Percentiles rank a stretch among this genome's conserved stretches.
These are phyloP conservation scores for Citropsis articulata DNA, from an alignment of 345 rosid species.

Conservation along the genomic window DNA sequence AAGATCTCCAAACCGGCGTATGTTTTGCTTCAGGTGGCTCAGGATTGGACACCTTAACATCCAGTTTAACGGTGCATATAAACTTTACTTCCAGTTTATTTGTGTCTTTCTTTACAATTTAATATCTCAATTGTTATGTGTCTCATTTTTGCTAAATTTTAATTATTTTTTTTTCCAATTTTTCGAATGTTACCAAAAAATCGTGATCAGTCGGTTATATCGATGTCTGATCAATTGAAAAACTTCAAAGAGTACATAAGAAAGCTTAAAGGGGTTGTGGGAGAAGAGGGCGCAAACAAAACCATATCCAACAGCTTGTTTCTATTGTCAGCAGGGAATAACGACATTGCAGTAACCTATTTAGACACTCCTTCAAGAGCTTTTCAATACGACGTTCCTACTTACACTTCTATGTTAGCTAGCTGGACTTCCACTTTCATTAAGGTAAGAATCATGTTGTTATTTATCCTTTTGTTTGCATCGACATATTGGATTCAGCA, in stretches of 20 bases:
- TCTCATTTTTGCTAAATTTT: too few relatives aligned
- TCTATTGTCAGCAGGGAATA: conserved; percentile 19
- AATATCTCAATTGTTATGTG: too few relatives aligned
- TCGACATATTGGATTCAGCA: too few relatives aligned
- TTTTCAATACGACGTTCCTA: not conserved
- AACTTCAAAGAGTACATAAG: conserved; percentile 10
- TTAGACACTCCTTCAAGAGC: not conserved
- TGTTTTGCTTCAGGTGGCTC: conserved; percentile 42
- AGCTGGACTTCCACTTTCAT: conserved; percentile 9
- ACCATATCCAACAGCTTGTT: conserved; percentile 2
- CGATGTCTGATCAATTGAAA: conserved; percentile 9
- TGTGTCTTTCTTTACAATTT: not conserved
- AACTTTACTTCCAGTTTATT: too few relatives aligned
- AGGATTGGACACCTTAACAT: conserved; percentile 31
- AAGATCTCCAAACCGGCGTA: conserved; percentile 32
- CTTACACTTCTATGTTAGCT: conserved; percentile 10
- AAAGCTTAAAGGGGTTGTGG: conserved; percentile 11
- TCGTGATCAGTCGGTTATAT: not conserved
- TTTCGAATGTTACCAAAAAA: too few relatives aligned
- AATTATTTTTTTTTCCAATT: too few relatives aligned
- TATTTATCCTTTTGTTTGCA: not conserved
- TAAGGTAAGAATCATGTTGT: conserved; percentile 4
- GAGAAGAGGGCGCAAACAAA: conserved; percentile 9
- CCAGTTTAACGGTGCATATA: not conserved
- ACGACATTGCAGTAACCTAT: conserved; percentile 20